These are phyloP conservation scores for Sarcodon aspratus DNA, from an alignment of 768 basidiomycete species.

Conservation along the genomic window DNA sequence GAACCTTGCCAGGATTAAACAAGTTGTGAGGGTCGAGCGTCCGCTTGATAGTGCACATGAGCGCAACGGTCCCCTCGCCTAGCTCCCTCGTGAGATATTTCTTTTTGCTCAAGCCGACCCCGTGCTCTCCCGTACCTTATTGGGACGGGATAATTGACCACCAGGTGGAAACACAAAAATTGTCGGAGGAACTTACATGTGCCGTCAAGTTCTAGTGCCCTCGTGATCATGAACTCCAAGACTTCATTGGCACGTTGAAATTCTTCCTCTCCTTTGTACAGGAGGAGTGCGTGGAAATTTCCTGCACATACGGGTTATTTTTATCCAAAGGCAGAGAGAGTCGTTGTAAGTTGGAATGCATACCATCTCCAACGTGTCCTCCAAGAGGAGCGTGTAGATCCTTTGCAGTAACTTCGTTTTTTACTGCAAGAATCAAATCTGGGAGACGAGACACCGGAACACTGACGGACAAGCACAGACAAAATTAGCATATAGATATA, in stretches of 20 bases:
- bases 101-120: slow-evolving; percentile 80
- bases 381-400: slow-evolving; percentile 61
- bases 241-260: slow-evolving; percentile 40
- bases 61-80: slow-evolving; percentile 66
- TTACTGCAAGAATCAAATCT: slow-evolving; percentile 65
- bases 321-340: background rate
- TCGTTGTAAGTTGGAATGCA: slow-evolving; percentile 15
- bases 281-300: slow-evolving; percentile 39
- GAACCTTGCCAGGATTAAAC: slow-evolving; percentile 76
- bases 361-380: slow-evolving; percentile 74
- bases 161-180: background rate
- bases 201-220: slow-evolving; percentile 66
- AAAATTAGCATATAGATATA: too few species aligned
- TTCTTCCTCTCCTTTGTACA: slow-evolving; percentile 52
- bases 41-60: slow-evolving; percentile 81
- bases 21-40: slow-evolving; percentile 72
- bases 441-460: slow-evolving; percentile 64
- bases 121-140: slow-evolving; percentile 77
- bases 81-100: slow-evolving; percentile 78
- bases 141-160: background rate
- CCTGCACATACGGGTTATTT: slow-evolving; percentile 15
- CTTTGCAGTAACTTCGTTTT: slow-evolving; percentile 55
- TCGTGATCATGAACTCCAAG: slow-evolving; percentile 59
- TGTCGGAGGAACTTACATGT: slow-evolving; percentile 40
- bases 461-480: slow-evolving; percentile 16